Evolutionary conservation across 73 alveolate species (phyloP).

Genomic region (Paramecium sexaurelia): DNA sequence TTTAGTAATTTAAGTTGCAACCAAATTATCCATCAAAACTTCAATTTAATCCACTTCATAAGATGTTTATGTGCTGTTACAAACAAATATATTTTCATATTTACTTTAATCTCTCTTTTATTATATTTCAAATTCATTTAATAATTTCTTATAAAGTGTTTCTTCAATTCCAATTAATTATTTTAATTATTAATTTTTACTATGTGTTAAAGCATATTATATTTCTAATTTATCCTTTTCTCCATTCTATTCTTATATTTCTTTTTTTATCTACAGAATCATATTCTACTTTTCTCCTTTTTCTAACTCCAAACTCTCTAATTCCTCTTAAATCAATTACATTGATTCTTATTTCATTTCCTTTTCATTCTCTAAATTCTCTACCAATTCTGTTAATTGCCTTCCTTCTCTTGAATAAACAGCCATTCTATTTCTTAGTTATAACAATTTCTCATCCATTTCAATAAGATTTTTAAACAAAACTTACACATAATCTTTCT

Average conservation of each 20-base stretch:
- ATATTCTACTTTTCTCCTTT: background rate
- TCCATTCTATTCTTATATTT: background rate
- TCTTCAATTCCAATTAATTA: constrained; percentile 17
- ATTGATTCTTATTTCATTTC: background rate
- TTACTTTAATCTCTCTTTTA: background rate
- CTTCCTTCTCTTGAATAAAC: constrained; percentile 14
- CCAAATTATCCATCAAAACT: background rate
- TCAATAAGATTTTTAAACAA: background rate
- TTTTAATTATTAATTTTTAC: constrained; percentile 23
- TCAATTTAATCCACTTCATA: constrained; percentile 4
- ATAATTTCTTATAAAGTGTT: background rate
- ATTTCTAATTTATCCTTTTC: constrained; percentile 4
- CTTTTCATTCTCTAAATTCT: constrained; percentile 14
- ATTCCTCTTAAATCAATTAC: background rate
- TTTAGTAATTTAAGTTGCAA: background rate
- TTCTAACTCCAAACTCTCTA: constrained; percentile 29
- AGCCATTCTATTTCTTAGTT: constrained; percentile 33
- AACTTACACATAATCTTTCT: constrained; percentile 32
- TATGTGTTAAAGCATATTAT: background rate
- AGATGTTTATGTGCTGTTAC: background rate
- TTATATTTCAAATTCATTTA: background rate
- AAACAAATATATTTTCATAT: constrained; percentile 1
- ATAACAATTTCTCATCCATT: constrained; percentile 34
- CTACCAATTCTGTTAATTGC: constrained; percentile 5
- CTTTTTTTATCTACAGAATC: background rate